These are phyloP conservation scores for Pogostemon cablin DNA, from an alignment of 257 asterid genomes.

Conservation along the genomic window DNA sequence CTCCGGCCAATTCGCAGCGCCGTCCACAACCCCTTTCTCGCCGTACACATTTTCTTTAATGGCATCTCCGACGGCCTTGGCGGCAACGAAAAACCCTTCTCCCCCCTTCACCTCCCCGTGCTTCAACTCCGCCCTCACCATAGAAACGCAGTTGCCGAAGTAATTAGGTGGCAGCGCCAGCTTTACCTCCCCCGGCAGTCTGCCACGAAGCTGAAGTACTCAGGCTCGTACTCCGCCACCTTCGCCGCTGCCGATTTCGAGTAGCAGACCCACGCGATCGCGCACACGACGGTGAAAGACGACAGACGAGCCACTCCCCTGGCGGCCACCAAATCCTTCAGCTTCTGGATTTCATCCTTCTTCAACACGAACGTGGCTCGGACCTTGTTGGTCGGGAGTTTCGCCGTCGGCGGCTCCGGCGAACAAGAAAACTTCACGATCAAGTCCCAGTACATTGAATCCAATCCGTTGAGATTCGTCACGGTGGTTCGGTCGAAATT, in stretches of 20 bases:
- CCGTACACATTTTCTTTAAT: conserved; percentile 19
- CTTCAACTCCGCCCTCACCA: background rate
- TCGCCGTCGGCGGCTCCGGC: background rate
- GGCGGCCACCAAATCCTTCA: conserved; percentile 3
- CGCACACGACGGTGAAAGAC: conserved; percentile 31
- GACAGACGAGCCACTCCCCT: conserved; percentile 13
- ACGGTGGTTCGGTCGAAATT: conserved; percentile 29
- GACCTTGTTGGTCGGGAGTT: conserved; percentile 11
- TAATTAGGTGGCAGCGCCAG: conserved; percentile 49
- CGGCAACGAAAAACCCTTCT: conserved; percentile 35
- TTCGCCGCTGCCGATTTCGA: conserved; percentile 24
- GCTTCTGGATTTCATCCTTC: conserved; percentile 27
- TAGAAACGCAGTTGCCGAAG: conserved; percentile 44
- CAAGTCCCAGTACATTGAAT: conserved; percentile 10
- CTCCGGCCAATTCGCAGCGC: conserved; percentile 28
- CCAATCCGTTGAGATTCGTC: conserved; percentile 28
- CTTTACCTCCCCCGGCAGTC: conserved; percentile 38
- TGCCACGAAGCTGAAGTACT: conserved; percentile 35
- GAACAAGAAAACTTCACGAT: background rate
- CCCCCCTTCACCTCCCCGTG: conserved; percentile 31
- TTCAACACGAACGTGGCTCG: conserved; percentile 35
- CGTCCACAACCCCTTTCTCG: conserved; percentile 32
- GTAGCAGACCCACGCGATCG: conserved; percentile 37
- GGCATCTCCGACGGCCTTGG: conserved; percentile 25
- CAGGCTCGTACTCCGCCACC: conserved; percentile 36